Percentiles rank a stretch among this genome's conserved stretches.
Conservation (phyloP, 2,329 filamentous ascomycete genomes). For the Seiridium cupressi region DNA sequence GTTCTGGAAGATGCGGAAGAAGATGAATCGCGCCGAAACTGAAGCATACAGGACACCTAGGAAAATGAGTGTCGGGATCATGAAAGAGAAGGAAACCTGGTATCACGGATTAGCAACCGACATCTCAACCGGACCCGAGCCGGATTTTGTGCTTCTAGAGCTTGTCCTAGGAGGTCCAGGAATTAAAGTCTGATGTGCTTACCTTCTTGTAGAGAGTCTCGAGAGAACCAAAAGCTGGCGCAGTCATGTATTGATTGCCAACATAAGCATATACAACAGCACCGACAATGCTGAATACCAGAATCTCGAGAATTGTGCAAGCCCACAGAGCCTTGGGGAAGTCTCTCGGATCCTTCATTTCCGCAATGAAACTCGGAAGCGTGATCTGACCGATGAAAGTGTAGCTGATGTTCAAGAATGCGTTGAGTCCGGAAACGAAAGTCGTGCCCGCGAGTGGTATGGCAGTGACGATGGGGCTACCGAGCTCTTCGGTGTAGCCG, state of each 20-base stretch:
- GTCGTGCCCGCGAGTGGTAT: conserved; percentile 69
- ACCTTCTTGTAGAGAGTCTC: conserved; percentile 76
- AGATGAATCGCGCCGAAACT: conserved; percentile 85
- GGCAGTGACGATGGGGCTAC: conserved; percentile 66
- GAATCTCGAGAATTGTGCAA: conserved; percentile 83
- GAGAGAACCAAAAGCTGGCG: conserved; percentile 84
- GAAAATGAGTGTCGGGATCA: conserved; percentile 94
- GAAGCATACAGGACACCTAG: conserved; percentile 88
- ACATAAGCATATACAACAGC: conserved; percentile 82
- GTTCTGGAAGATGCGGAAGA: conserved; percentile 82
- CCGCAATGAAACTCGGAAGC: conserved; percentile 89
- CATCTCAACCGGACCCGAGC: too few species aligned
- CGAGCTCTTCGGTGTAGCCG: conserved; percentile 57
- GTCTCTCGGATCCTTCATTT: conserved; percentile 79
- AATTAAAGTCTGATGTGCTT: neutral
- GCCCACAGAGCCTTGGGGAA: conserved; percentile 93
- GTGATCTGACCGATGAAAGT: conserved; percentile 97
- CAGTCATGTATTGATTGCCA: conserved; percentile 83
- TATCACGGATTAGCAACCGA: neutral
- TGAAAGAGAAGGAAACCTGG: conserved; percentile 78
- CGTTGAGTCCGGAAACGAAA: conserved; percentile 79
- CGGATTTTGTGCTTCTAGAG: too few species aligned
- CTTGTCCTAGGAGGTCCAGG: too few species aligned
- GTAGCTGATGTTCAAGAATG: conserved; percentile 93
- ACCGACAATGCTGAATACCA: conserved; percentile 83